Evolutionary conservation across 257 asterid genomes (phyloP), one percentile per base, ranked within the genome.

Genomic region (Nicotiana knightiana): DNA sequence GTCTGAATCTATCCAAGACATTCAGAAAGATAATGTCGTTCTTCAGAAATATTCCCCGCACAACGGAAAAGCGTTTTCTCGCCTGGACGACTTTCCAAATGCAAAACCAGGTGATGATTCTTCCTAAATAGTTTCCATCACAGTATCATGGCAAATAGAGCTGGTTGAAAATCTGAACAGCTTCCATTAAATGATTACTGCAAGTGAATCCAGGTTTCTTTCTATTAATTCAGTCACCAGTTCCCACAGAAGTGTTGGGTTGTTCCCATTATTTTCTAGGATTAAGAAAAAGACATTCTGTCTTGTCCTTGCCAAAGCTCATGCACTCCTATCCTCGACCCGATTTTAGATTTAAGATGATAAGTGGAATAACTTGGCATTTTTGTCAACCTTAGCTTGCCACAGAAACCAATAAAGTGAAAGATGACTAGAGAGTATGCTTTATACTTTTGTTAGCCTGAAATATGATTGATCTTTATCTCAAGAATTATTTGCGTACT

Each of bases 81-180:
- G 88, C 88, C 86, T 87, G 83, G 90, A 92, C 87, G 85, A 88
- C 89, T 94, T 94, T 84, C 99, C 98, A 6, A 84, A 91, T 88
- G 98, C 98, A 82, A 96, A 93, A 85, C 95, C 93, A 85, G 98
- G 99, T 95, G 39, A 26, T 33, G 57, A 17, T 75, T 82, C 57
- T 80, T 76, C 82, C 81, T 48, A 10, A 43, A 70, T 54, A 67
- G 32, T 32, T 68, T 37, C 39, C 11, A 10, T 70, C 77, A 53
- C 53, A 70, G 5, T 70, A 35, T 39, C 10, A 70, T 70, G n/a
- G n/a, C 11, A 43, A 43, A 70, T 43, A 43, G 17, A 70, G 77
- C 37, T 43, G 57, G 13, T 70, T 39, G 77, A 39, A 28, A 70
- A 70, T 70, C 33, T 43, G 35, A 70, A 70, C 21, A 46, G 21